Conservation (phyloP, 1,284 basidiomycete genomes). For the Ganoderma sp. region DNA sequence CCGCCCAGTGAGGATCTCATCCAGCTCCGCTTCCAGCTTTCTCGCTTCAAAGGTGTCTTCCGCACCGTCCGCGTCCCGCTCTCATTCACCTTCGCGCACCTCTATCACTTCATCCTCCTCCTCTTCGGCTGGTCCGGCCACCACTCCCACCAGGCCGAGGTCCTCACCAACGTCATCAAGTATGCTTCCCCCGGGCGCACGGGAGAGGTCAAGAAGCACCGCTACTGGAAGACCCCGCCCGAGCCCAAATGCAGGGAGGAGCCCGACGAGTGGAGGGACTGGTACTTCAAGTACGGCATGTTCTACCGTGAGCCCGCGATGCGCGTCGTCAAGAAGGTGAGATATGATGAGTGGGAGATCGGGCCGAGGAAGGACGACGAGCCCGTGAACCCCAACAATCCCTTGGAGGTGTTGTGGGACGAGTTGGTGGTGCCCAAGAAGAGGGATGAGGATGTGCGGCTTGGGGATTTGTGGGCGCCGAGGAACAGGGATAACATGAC, state of each 20-base stretch:
- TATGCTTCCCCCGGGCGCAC: slow-evolving; percentile 31
- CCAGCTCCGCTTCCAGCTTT: slow-evolving; percentile 42
- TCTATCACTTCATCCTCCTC: slow-evolving; percentile 44
- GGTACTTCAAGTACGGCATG: slow-evolving; percentile 14
- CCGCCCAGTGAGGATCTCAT: slow-evolving; percentile 33
- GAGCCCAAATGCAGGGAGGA: slow-evolving; percentile 31
- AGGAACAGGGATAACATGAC: slow-evolving; percentile 36
- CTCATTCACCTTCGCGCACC: slow-evolving; percentile 45
- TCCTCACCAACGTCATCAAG: slow-evolving; percentile 38
- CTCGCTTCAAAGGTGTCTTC: slow-evolving; percentile 40
- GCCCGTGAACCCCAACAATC: slow-evolving; percentile 27
- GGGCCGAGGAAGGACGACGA: neutral
- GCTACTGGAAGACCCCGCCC: slow-evolving; percentile 32
- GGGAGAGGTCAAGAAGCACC: slow-evolving; percentile 42
- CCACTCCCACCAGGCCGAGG: slow-evolving; percentile 39
- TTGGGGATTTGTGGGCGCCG: slow-evolving; percentile 41
- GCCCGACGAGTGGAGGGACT: slow-evolving; percentile 16
- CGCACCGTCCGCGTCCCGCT: slow-evolving; percentile 41
- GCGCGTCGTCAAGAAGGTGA: slow-evolving; percentile 8
- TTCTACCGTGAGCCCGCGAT: slow-evolving; percentile 32
- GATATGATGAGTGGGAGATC: slow-evolving; percentile 4
- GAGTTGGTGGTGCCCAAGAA: slow-evolving; percentile 25
- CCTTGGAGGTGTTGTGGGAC: slow-evolving; percentile 9
- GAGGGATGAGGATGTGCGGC: slow-evolving; percentile 36
- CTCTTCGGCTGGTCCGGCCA: slow-evolving; percentile 45